Base-by-base conservation (phyloP, 768 basidiomycete genomes). In the Peribolospora kevripleyi region DNA sequence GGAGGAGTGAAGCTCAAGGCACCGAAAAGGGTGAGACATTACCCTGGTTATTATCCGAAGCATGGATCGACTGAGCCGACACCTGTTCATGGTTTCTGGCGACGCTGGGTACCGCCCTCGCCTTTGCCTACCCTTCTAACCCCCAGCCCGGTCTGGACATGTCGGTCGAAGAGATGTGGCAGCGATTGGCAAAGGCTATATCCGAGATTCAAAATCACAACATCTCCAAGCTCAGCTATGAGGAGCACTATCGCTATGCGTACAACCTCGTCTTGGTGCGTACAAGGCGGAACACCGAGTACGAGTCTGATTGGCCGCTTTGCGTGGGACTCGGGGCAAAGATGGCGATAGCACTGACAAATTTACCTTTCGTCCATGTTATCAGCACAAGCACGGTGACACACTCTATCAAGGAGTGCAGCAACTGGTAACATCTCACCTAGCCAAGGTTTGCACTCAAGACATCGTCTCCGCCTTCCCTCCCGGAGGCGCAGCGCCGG, bases 131-230 rank as follows among this genome's bases (percentile, higher is more conserved):
- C 46, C 14, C 10, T 14, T 46, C 46, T 9, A 46, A 10, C 46
- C 14, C 10, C 14, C 14, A 14, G 14, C 46, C 10, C 14, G 14
- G 46, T 46, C 14, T 46, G 10, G 9, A 14, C 9, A 14, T 10
- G 41, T 63, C 82, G n/a, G 73, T 79, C 38, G 80, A 85, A 47
- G 79, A 83, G 60, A 88, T 81, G 47, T 93, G 88, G 85, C 65
- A 73, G 5, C 77, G 77, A 60, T 72, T 98, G 9, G 73, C 84
- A 8, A 71, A 73, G 58, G 93, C 95, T 59, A 90, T 98, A 61
- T 74, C 78, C 56, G 86, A 91, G 72, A 95, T 98, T 52, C 86
- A 91, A 66, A 81, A 84, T 61, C 85, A 91, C 68, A 86, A 91
- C 67, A 85, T 87, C 3, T 76, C 78, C 51, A 80, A 79, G 62